phyloP scores from a whole-genome alignment of 2,329 filamentous ascomycete genomes.

The Pseudogymnoascus sp. region DNA sequence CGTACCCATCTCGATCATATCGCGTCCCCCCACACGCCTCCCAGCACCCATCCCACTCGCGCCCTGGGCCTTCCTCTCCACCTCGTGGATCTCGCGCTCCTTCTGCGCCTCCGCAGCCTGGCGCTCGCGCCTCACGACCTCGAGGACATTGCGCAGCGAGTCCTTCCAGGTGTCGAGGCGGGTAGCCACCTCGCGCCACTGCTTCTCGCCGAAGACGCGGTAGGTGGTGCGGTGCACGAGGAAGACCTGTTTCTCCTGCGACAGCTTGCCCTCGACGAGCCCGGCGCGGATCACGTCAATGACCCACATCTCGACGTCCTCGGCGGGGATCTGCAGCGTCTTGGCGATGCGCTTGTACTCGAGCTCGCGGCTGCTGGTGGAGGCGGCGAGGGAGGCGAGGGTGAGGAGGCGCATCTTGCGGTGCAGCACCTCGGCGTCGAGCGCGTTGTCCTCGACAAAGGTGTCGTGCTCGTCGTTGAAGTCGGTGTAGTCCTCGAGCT shows the following conservation, averaged over 20 bases:
- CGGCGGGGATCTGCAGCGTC: conserved; percentile 70
- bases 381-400: conserved; percentile 79
- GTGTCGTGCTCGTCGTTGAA: conserved; percentile 87
- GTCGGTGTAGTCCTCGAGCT: conserved; percentile 90
- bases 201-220: conserved; percentile 94
- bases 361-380: conserved; percentile 75
- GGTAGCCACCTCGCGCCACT: conserved; percentile 91
- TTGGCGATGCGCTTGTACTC: conserved; percentile 79
- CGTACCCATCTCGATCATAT: conserved; percentile 29
- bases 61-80: conserved; percentile 51
- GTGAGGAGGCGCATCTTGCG: conserved; percentile 96
- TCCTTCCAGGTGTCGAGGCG: conserved; percentile 85
- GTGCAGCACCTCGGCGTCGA: conserved; percentile 67
- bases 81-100: conserved; percentile 67
- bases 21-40: conserved; percentile 34
- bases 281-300: conserved; percentile 96
- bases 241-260: conserved; percentile 86
- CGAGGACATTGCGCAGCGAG: conserved; percentile 70
- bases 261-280: conserved; percentile 92
- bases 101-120: conserved; percentile 67
- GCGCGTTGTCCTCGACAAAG: conserved; percentile 69
- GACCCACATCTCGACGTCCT: conserved; percentile 95
- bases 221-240: conserved; percentile 93
- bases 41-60: conserved; percentile 29
- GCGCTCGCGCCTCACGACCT: conserved; percentile 73